Evolutionary conservation across 129 eudicot species (phyloP), one percentile per base, ranked within the genome.

Genomic region (Flaveria robusta): DNA sequence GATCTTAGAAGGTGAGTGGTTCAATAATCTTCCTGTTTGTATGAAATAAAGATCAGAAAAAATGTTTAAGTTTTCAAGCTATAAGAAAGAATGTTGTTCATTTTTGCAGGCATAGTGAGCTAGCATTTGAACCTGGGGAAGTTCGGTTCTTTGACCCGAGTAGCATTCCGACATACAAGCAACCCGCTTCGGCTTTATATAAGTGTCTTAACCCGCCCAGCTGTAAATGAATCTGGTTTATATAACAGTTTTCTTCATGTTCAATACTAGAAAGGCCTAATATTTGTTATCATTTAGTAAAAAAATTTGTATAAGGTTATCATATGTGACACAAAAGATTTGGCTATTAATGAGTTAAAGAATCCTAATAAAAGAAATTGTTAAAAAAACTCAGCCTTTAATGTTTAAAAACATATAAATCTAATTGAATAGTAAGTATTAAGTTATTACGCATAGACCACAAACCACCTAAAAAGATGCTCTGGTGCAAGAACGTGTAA

Each of bases 161-260:
- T 74, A 94, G 93, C 80, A 82, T 94, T 68, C 99, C 99, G 31
- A 77, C 86, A 10, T 91, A 91, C 71, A 94, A 94, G 78, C 92
- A 86, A 78, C 97, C 99, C 9, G 87, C 93, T 59, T 91, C 96
- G 69, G 90, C 86, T 46, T 75, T 89, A 42, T 94, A 87, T 60
- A 94, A 94, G 75, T 94, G 97, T 74, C 83, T 83, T 55, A 94
- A 94, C 67, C 99, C 99, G 2, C 97, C 99, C 2, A 91, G 82
- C 71, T 94, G 98, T 75, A 89, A 78, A 67, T 88, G 82, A 82
- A 50, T 39, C 23, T 45, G 60, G 13, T 75, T 26, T 60, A 27
- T 13, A 47, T 47, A 47, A 47, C 52, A 3, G n/a, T 14, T 47
- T 12, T 46, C 2, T 47, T 47, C 14, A 18, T 47, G 52, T 43